phyloP scores from a whole-genome alignment of 371 early-diverging fungal genomes.

The Rhizopus microsporus region DNA sequence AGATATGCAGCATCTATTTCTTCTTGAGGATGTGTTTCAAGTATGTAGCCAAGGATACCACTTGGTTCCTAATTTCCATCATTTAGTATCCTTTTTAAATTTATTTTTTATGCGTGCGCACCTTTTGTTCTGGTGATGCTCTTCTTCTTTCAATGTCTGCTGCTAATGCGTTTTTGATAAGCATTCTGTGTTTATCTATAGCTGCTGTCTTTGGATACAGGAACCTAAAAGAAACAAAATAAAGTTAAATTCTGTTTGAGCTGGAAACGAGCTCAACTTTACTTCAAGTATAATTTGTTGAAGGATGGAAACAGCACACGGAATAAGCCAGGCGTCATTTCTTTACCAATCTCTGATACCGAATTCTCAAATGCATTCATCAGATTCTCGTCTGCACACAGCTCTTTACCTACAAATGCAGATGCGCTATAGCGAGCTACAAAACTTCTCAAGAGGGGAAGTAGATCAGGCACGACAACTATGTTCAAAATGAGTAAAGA shows the following conservation, averaged over 20 bases:
- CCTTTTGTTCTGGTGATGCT: not conserved
- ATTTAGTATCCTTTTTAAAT: conserved; percentile 2
- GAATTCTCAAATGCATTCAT: conserved; percentile 17
- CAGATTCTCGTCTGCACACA: conserved; percentile 11
- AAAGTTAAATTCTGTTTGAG: not conserved
- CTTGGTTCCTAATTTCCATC: not conserved
- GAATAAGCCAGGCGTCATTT: conserved; percentile 13
- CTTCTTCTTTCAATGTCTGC: conserved; percentile 12
- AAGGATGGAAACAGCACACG: conserved; percentile 28
- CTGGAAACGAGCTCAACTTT: not conserved
- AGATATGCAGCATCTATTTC: conserved; percentile 19
- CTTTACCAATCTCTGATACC: conserved; percentile 16
- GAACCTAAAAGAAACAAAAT: conserved; percentile 4
- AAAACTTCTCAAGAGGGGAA: conserved; percentile 18
- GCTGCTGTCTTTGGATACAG: conserved; percentile 4
- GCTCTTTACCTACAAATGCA: conserved; percentile 20
- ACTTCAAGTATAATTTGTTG: conserved; percentile 29
- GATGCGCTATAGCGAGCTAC: conserved; percentile 23
- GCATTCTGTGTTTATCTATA: conserved; percentile 2
- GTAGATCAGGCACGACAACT: not conserved
- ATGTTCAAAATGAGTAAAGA: not conserved
- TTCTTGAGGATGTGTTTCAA: conserved; percentile 4
- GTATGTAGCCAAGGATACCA: conserved; percentile 7
- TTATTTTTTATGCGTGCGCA: not conserved
- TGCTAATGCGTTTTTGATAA: conserved; percentile 13